Conservation (phyloP, 2,329 filamentous ascomycete genomes). For the Dendryphion nanum region DNA sequence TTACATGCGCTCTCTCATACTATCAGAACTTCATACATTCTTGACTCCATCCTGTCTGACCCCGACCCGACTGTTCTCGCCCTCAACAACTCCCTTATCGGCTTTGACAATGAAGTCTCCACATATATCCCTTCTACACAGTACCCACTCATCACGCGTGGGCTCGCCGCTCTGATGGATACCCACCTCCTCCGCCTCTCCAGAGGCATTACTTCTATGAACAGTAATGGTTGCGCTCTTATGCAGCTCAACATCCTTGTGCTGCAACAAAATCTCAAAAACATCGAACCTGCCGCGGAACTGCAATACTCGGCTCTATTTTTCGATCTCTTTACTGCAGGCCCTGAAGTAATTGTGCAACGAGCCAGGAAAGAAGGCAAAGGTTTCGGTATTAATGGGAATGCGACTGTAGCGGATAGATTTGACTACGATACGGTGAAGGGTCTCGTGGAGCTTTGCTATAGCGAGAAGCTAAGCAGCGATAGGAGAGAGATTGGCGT, state of each 20-base stretch:
- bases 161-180: constrained; percentile 77
- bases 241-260: constrained; percentile 95
- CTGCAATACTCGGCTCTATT: constrained; percentile 65
- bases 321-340: constrained; percentile 66
- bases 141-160: constrained; percentile 68
- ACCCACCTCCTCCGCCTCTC: constrained; percentile 67
- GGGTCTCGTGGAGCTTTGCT: constrained; percentile 42
- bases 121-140: constrained; percentile 71
- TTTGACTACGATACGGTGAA: constrained; percentile 42
- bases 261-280: constrained; percentile 94
- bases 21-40: constrained; percentile 47
- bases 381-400: constrained; percentile 22
- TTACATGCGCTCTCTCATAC: constrained; percentile 71
- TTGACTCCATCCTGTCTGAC: constrained; percentile 70
- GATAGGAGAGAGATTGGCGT: constrained; percentile 64
- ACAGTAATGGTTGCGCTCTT: constrained; percentile 75
- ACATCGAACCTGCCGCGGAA: constrained; percentile 72
- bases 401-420: constrained; percentile 9
- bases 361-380: constrained; percentile 54
- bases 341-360: constrained; percentile 63
- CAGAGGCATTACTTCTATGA: constrained; percentile 76
- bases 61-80: constrained; percentile 78
- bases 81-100: constrained; percentile 80
- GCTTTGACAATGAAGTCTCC: constrained; percentile 79
- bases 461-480: constrained; percentile 55